Percentiles rank a stretch among this genome's conserved stretches.
phyloP scores from a whole-genome alignment of 106 monocot species.

The Hemerocallis citrina region DNA sequence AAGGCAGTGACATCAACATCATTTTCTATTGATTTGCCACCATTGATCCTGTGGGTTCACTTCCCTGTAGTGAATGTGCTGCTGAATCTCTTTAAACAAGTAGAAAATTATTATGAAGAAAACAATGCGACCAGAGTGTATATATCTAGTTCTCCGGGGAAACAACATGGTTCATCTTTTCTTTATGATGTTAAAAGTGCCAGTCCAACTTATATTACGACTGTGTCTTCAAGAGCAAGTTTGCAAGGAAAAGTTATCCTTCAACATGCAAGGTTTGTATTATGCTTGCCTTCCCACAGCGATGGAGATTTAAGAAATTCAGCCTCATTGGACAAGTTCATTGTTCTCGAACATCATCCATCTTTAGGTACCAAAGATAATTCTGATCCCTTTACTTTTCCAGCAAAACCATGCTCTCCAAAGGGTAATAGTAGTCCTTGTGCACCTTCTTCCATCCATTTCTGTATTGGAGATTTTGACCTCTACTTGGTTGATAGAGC shows the following conservation, averaged over 20 bases:
- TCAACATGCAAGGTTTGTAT: slow-evolving; percentile 45
- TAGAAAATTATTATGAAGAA: slow-evolving; percentile 28
- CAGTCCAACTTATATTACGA: slow-evolving; percentile 6
- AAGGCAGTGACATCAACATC: slow-evolving; percentile 26
- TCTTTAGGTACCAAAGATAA: slow-evolving; percentile 4
- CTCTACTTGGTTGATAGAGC: slow-evolving; percentile 46
- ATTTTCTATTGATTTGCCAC: slow-evolving; percentile 58
- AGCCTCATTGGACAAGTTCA: slow-evolving; percentile 47
- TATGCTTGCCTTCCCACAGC: slow-evolving; percentile 58
- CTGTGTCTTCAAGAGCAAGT: slow-evolving; percentile 17
- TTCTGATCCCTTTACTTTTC: slow-evolving; percentile 5
- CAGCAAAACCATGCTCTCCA: slow-evolving; percentile 7
- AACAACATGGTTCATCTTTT: slow-evolving; percentile 9
- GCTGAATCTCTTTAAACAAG: slow-evolving; percentile 31
- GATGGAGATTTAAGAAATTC: slow-evolving; percentile 18
- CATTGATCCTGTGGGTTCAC: slow-evolving; percentile 67
- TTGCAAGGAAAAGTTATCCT: slow-evolving; percentile 51
- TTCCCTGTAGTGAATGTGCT: slow-evolving; percentile 50
- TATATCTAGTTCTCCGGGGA: slow-evolving; percentile 4
- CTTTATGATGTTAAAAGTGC: slow-evolving; percentile 12
- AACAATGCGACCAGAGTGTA: background rate
- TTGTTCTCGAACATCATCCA: slow-evolving; percentile 63
- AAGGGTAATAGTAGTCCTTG: slow-evolving; percentile 19
- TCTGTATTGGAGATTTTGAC: slow-evolving; percentile 45
- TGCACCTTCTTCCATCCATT: slow-evolving; percentile 37